Base-by-base conservation (phyloP, 148 eudicot genomes). In the Silene uniflora region DNA sequence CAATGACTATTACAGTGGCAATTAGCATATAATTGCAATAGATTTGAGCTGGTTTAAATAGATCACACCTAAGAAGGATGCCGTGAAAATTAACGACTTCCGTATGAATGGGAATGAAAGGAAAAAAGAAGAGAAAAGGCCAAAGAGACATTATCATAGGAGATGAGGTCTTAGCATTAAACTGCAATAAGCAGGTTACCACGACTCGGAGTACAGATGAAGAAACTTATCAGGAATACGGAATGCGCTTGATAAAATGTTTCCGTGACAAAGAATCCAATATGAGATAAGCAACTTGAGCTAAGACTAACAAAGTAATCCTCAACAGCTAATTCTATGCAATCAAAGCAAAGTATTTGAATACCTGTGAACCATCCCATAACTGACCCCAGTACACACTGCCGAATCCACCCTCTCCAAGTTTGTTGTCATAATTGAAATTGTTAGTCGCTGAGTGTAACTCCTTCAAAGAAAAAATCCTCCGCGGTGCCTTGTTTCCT, bases 371-470 rank as follows among this genome's bases (percentile, higher is more conserved):
- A 69, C 98, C 97, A 88, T 93, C 98, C 98, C 93, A 93, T 2
- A 93, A 89, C 81, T 93, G 97, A 76, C 98, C 98, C 97, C 98
- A 91, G 71, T 93, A 93, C 71, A 93, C 98, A 87, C 98, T 93
- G 59, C 98, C 98, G 80, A 93, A 91, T 55, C 97, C 98, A 79
- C 97, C 98, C 83, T 93, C 95, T 79, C 98, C 98, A 24, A 93
- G 94, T 84, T 91, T 91, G 84, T 89, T 93, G 79, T 93, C 97
- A 47, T 93, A 91, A 81, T 93, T 91, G 74, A 91, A 93, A 79
- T 91, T 91, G 80, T 93, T 91, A 1, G 98, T 93, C 22, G 98
- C 98, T n/a, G 89, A 74, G 73, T 88, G 98, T 86, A 93, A 81
- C 75, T 93, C 98, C 76, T 93, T 93, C 84, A 93, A 79, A 72